Evolutionary conservation across 73 alveolate genomes (phyloP).

Genomic region (Paraurostyla sp.): DNA sequence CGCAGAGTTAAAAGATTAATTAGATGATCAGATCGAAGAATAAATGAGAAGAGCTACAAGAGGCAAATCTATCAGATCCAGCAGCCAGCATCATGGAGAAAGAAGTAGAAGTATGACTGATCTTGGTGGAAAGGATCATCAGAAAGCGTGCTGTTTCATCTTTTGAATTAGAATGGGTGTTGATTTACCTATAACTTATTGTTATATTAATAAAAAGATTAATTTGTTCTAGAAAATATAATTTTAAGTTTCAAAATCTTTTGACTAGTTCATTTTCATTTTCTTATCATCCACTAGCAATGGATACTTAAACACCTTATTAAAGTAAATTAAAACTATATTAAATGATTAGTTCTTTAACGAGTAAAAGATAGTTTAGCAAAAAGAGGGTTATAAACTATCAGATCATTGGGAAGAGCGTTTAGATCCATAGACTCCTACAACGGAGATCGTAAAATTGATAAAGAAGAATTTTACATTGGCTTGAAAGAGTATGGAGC

Average conservation of each 20-base stretch:
- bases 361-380: conserved; percentile 30
- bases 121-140: conserved; percentile 2
- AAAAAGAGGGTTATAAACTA: conserved; percentile 62
- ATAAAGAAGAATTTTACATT: conserved; percentile 75
- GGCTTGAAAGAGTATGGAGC: conserved; percentile 78
- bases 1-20: background rate
- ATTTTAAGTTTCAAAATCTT: background rate
- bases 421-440: conserved; percentile 67
- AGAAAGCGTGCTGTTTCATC: conserved; percentile 27
- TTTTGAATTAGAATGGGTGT: background rate
- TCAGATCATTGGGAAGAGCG: conserved; percentile 69
- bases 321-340: background rate
- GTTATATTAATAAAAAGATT: too few relatives aligned
- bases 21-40: conserved; percentile 19
- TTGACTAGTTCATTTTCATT: background rate
- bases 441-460: conserved; percentile 78
- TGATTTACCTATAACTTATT: too few relatives aligned
- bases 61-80: conserved; percentile 31
- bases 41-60: conserved; percentile 45
- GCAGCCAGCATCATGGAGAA: background rate
- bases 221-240: background rate
- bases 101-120: conserved; percentile 7
- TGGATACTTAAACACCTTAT: background rate
- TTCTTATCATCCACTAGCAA: background rate
- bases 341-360: background rate